These are phyloP conservation scores for Trichoderma pleuroti DNA, from an alignment of 2,329 filamentous ascomycete species.

Conservation along the genomic window DNA sequence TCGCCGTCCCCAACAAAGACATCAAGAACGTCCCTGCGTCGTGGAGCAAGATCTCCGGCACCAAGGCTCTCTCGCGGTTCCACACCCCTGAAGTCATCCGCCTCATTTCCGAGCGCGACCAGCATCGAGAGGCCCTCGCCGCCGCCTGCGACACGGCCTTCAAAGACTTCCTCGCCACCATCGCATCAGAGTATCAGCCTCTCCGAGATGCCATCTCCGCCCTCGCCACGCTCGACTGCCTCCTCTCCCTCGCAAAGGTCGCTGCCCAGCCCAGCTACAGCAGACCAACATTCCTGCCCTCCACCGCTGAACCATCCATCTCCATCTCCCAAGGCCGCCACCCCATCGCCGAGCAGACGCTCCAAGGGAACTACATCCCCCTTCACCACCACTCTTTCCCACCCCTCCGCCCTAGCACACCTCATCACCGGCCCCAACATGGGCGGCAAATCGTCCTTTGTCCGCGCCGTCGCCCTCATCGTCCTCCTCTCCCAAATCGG, in stretches of 20 bases:
- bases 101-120: slow-evolving; percentile 81
- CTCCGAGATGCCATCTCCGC: slow-evolving; percentile 85
- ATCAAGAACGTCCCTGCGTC: slow-evolving; percentile 87
- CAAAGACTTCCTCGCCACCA: slow-evolving; percentile 63
- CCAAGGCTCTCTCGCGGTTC: slow-evolving; percentile 87
- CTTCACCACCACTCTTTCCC: slow-evolving; percentile 74
- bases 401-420: slow-evolving; percentile 65
- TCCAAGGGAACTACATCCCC: slow-evolving; percentile 88
- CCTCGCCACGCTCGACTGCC: slow-evolving; percentile 83
- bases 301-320: slow-evolving; percentile 63
- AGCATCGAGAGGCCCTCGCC: slow-evolving; percentile 88
- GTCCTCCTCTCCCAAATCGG: slow-evolving; percentile 93
- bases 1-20: slow-evolving; percentile 81
- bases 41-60: slow-evolving; percentile 92
- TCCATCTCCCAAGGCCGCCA: slow-evolving; percentile 67
- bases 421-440: slow-evolving; percentile 97
- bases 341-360: slow-evolving; percentile 90
- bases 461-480: slow-evolving; percentile 86
- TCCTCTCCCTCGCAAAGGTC: slow-evolving; percentile 80
- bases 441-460: slow-evolving; percentile 98
- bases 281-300: slow-evolving; percentile 65
- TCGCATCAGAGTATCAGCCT: slow-evolving; percentile 80
- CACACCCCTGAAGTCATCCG: slow-evolving; percentile 88
- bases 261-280: slow-evolving; percentile 84
- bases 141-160: slow-evolving; percentile 89